These are phyloP conservation scores for Platanthera zijinensis DNA, from an alignment of 106 monocot species.

Conservation along the genomic window DNA sequence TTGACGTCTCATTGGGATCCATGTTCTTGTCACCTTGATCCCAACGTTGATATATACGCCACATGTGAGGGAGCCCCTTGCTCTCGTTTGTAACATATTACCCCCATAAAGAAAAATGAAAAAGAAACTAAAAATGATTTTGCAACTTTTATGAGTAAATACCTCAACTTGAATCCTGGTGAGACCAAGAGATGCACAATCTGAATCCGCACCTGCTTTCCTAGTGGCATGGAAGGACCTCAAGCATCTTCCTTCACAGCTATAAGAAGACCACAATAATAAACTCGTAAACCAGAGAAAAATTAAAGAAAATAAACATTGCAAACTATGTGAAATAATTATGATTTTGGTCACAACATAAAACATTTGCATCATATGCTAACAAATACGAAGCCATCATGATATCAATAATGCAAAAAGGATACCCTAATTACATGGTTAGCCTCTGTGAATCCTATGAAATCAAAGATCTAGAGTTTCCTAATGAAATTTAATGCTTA, in stretches of 20 bases:
- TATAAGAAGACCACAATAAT: conserved; percentile 13
- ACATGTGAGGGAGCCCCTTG: too few relatives aligned
- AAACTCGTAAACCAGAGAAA: not conserved
- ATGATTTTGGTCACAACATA: not conserved
- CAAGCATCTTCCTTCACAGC: conserved; percentile 62
- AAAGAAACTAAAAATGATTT: not conserved
- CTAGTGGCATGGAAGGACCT: conserved; percentile 63
- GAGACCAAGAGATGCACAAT: conserved; percentile 55
- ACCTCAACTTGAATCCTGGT: conserved; percentile 42
- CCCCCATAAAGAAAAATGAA: not conserved
- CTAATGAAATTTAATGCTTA: not conserved
- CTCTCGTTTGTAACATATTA: too few relatives aligned
- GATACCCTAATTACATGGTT: not conserved
- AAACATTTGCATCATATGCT: not conserved
- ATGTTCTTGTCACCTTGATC: too few relatives aligned
- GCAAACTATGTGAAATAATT: not conserved
- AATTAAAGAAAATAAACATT: not conserved
- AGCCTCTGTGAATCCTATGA: not conserved
- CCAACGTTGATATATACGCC: too few relatives aligned
- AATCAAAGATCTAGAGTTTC: not conserved
- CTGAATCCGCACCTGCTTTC: conserved; percentile 24
- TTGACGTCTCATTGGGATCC: too few relatives aligned
- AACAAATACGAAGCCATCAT: too few relatives aligned
- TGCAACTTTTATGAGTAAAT: conserved; percentile 4
- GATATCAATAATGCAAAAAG: too few relatives aligned